These are phyloP conservation scores for Boletus mariae DNA, from an alignment of 1,284 basidiomycete species.

Conservation along the genomic window DNA sequence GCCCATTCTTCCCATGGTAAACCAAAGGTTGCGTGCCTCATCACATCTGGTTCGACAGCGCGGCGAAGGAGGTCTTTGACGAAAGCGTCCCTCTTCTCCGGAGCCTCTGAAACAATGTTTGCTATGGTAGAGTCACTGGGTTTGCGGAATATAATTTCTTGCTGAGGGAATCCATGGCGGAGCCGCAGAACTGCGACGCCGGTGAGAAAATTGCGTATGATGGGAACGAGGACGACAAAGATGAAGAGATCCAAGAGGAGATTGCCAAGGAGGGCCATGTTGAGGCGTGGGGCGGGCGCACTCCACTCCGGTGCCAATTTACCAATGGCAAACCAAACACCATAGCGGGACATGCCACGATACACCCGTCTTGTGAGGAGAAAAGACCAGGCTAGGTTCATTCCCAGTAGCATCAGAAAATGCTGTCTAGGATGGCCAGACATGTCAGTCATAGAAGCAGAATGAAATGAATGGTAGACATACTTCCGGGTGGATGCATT, in stretches of 20 bases:
- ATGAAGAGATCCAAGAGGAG: slow-evolving; percentile 25
- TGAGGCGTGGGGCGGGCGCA: slow-evolving; percentile 15
- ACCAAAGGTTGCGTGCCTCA: slow-evolving; percentile 24
- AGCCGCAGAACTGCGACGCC: slow-evolving; percentile 22
- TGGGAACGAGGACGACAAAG: slow-evolving; percentile 22
- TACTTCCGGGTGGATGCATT: slow-evolving; percentile 23
- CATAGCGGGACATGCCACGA: slow-evolving; percentile 27
- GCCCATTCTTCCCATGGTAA: slow-evolving; percentile 34
- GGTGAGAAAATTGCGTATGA: slow-evolving; percentile 22
- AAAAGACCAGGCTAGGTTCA: slow-evolving; percentile 26
- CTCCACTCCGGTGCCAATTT: slow-evolving; percentile 16
- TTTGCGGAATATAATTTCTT: slow-evolving; percentile 32
- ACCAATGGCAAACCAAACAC: slow-evolving; percentile 25
- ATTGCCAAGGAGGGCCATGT: slow-evolving; percentile 24
- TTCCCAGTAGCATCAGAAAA: slow-evolving; percentile 23
- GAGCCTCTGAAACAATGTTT: slow-evolving; percentile 23
- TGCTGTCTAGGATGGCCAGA: slow-evolving; percentile 18
- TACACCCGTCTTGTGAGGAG: slow-evolving; percentile 25
- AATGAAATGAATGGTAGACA: slow-evolving; percentile 1
- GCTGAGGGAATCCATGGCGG: slow-evolving; percentile 27
- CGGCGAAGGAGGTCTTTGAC: slow-evolving; percentile 28
- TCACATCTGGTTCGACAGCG: slow-evolving; percentile 30
- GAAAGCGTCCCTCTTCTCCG: slow-evolving; percentile 27
- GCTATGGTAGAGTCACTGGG: slow-evolving; percentile 28
- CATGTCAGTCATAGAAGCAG: slow-evolving; percentile 7